phyloP scores from a whole-genome alignment of 106 monocot genomes.

The Allium cepa region DNA sequence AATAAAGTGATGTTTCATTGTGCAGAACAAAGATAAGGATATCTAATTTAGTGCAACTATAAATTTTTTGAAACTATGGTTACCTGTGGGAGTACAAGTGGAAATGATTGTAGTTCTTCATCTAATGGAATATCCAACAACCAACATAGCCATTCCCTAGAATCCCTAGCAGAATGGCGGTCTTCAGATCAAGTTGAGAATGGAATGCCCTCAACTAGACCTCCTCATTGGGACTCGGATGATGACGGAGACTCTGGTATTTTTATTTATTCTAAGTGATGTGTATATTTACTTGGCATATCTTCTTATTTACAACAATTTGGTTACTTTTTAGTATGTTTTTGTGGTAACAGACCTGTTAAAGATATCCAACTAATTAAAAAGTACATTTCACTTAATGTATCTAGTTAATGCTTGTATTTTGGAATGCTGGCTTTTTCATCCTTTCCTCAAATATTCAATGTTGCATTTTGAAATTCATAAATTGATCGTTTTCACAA shows the following conservation, averaged over 20 bases:
- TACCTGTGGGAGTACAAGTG: slow-evolving; percentile 1
- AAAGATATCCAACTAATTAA: too few relatives aligned
- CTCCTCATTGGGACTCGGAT: slow-evolving; percentile 22
- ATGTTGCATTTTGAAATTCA: too few relatives aligned
- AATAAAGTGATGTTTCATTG: background rate
- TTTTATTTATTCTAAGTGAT: too few relatives aligned
- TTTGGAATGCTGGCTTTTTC: too few relatives aligned
- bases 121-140: slow-evolving; percentile 6
- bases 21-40: background rate
- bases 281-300: too few relatives aligned
- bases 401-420: too few relatives aligned
- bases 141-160: slow-evolving; percentile 17
- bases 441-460: too few relatives aligned
- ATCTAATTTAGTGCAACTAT: background rate
- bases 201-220: slow-evolving; percentile 20
- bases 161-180: slow-evolving; percentile 19
- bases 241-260: slow-evolving; percentile 15
- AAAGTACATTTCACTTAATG: too few relatives aligned
- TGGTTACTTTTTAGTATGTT: background rate
- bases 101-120: slow-evolving; percentile 6
- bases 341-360: too few relatives aligned
- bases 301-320: too few relatives aligned
- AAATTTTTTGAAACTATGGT: background rate
- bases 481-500: too few relatives aligned
- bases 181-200: slow-evolving; percentile 25